These are phyloP conservation scores for Sesbania bispinosa DNA, from an alignment of 306 rosid genomes.

Conservation along the genomic window DNA sequence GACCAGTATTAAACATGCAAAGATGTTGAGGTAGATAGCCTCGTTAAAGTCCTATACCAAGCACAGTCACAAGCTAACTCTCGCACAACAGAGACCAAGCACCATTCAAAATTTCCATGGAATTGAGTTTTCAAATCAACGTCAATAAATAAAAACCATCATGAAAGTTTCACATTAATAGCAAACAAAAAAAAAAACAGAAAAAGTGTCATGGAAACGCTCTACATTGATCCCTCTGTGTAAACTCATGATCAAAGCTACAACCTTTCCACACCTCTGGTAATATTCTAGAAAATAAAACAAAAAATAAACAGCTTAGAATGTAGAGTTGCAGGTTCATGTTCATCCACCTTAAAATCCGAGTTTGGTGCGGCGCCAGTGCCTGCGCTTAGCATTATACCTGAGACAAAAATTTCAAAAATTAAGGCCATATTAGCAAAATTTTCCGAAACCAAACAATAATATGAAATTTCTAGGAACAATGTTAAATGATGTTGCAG, in stretches of 20 bases:
- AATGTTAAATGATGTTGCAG: not conserved
- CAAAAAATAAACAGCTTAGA: not conserved
- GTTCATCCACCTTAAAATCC: constrained; percentile 54
- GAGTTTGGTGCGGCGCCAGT: constrained; percentile 93
- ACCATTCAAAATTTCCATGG: not conserved
- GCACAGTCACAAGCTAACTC: not conserved
- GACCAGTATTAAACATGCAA: not conserved
- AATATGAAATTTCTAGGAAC: not conserved
- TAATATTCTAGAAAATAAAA: not conserved
- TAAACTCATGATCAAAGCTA: constrained; percentile 9
- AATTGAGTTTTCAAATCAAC: not conserved
- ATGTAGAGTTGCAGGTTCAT: not conserved
- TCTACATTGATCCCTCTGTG: not conserved
- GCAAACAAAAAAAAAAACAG: not conserved
- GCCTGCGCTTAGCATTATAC: constrained; percentile 85
- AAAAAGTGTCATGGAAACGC: not conserved
- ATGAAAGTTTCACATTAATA: not conserved
- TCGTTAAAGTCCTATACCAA: not conserved
- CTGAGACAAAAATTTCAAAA: constrained; percentile 9
- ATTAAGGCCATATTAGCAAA: not conserved
- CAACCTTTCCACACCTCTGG: not conserved
- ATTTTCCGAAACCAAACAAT: not conserved
- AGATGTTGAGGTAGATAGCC: not conserved
- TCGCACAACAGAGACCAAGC: not conserved
- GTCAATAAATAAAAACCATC: not conserved